Percentiles rank a stretch among this genome's conserved stretches.
phyloP scores from a whole-genome alignment of 345 rosid species.

The Brassica juncea region DNA sequence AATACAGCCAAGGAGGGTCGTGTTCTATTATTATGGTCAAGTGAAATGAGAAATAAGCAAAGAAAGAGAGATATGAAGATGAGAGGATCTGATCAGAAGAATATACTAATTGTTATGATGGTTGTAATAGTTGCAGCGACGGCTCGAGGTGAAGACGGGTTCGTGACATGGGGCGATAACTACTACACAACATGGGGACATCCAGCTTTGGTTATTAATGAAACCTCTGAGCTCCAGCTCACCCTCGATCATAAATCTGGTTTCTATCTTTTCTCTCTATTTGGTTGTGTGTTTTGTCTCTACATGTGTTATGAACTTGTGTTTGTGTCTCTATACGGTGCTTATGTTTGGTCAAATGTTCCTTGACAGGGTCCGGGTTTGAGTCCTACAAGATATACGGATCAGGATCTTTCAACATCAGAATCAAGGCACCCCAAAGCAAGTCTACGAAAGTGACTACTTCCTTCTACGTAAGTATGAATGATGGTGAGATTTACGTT shows the following conservation, averaged over 20 bases:
- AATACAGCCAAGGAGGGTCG: conserved; percentile 25
- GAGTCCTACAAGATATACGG: conserved; percentile 36
- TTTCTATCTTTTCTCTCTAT: conserved; percentile 9
- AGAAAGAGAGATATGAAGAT: conserved; percentile 23
- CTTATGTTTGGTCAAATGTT: conserved; percentile 18
- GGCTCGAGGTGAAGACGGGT: conserved; percentile 29
- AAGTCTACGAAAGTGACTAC: conserved; percentile 32
- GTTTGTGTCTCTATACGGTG: conserved; percentile 4
- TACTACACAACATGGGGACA: conserved; percentile 42
- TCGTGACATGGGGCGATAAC: conserved; percentile 40
- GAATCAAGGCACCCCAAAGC: conserved; percentile 39
- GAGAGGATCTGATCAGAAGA: conserved; percentile 22
- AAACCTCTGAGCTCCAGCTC: conserved; percentile 42
- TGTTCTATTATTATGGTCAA: background rate
- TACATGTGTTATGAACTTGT: conserved; percentile 14
- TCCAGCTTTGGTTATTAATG: conserved; percentile 33
- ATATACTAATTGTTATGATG: conserved; percentile 20
- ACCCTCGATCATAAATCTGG: conserved; percentile 43
- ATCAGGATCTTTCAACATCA: conserved; percentile 43
- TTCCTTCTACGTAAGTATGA: conserved; percentile 39
- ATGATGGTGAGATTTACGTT: background rate
- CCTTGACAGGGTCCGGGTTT: conserved; percentile 38
- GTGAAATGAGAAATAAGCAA: conserved; percentile 26
- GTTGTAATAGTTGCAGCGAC: background rate
- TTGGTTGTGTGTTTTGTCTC: conserved; percentile 15